Base-by-base conservation (phyloP, 495 filamentous ascomycete genomes). In the Aspergillus bertholletiae region DNA sequence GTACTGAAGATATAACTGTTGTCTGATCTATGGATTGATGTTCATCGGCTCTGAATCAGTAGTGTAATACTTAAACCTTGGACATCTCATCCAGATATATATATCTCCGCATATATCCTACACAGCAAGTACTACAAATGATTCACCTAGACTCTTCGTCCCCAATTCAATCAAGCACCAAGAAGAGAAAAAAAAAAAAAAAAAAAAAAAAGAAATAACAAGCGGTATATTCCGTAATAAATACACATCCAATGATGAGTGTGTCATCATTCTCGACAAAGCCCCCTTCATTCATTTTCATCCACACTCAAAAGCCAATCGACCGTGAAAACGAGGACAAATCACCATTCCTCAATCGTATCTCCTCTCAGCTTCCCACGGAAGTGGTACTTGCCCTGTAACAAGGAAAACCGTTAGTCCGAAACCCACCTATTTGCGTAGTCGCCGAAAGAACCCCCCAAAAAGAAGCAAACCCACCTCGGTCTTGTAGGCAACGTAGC, bases 341-440 rank as follows among this genome's bases (percentile, higher is more conserved):
- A 65, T 58, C 81, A 95, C 65, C 71, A 94, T 69, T 98, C 92
- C 7, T 66, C 61, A 60, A 96, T 81, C 20, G 84, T 77, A 68
- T 98, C 92, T 22, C 88, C 91, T 65, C 79, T 88, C 63, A 87
- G 79, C 84, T 97, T 98, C 24, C 88, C 92, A 56, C 92, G 84
- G 51, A 96, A 60, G 28, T 96, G 81, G 60, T 75, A 96, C 66
- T 92, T 90, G 57, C 92, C 94, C 94, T 97, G 69, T 22, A 52
- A 45, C 35, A 30, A 7, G 18, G 35, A 52, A 59, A 64, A 46
- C 61, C 51, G 28, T 17, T 23, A 64, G 51, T 52, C 40, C n/a
- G n/a, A n/a, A n/a, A n/a, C n/a, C n/a, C n/a, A n/a, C n/a, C n/a
- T n/a, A n/a, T n/a, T n/a, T n/a, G n/a, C n/a, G 47, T 23, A 18